phyloP scores from a whole-genome alignment of 2,329 filamentous ascomycete species.

The Fusarium circinatum region DNA sequence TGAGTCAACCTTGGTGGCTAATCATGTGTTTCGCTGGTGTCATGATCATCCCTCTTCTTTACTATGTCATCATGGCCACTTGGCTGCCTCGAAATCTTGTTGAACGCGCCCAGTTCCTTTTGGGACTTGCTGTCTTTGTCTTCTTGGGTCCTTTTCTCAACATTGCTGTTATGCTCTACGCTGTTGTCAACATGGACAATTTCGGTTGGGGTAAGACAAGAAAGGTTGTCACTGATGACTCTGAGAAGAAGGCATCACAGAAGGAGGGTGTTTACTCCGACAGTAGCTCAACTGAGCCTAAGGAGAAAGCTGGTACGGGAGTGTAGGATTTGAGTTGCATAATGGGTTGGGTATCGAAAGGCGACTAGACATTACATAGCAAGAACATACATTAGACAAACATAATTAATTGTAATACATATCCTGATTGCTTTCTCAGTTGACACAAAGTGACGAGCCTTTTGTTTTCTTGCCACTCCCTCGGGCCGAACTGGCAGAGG shows the following conservation, averaged over 20 bases:
- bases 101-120: neutral
- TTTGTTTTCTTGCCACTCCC: neutral
- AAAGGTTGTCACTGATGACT: neutral
- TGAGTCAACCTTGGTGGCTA: neutral
- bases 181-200: neutral
- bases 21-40: slow-evolving; percentile 1
- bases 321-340: neutral
- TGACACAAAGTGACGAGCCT: rapidly evolving
- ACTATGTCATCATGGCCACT: neutral
- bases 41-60: neutral
- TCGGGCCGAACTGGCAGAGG: too few relatives aligned
- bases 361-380: neutral
- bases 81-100: neutral
- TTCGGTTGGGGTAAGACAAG: neutral
- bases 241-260: neutral
- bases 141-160: neutral
- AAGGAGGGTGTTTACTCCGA: neutral
- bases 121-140: neutral
- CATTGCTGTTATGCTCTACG: neutral
- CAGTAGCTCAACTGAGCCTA: neutral
- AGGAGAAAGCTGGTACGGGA: neutral
- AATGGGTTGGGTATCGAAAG: neutral
- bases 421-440: neutral
- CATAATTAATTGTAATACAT: neutral
- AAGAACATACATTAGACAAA: neutral